A percentile compares a stretch with the other conserved stretches of the same genome.
Evolutionary conservation across 2,329 filamentous ascomycete genomes (phyloP).

Genomic region (Dactylonectria estremocensis): DNA sequence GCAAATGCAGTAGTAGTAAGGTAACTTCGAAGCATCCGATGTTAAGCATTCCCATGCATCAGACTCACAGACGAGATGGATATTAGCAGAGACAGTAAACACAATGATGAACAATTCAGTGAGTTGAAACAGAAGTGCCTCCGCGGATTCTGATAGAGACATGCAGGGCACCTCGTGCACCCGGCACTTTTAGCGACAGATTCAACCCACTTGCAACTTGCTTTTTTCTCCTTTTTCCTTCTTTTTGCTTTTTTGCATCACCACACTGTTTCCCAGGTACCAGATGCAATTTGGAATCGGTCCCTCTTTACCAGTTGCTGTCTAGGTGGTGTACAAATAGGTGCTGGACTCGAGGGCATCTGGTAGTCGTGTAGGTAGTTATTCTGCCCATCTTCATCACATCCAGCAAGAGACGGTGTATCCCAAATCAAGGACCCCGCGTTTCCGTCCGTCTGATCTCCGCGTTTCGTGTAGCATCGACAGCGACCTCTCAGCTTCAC

Average conservation of each 20-base stretch:
- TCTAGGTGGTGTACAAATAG: background rate
- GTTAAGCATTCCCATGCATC: too few species aligned
- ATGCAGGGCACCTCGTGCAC: too few species aligned
- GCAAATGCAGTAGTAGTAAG: too few species aligned
- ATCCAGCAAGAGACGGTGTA: background rate
- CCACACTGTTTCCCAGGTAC: background rate
- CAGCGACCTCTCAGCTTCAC: conserved; percentile 15
- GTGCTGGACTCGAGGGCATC: background rate
- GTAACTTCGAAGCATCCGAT: too few species aligned
- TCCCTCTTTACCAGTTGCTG: background rate
- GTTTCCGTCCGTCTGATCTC: conserved; percentile 3
- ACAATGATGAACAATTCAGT: too few species aligned
- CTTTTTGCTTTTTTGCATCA: too few species aligned
- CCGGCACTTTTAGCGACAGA: background rate
- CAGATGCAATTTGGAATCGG: background rate
- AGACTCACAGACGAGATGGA: too few species aligned
- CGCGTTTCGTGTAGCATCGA: conserved; percentile 9
- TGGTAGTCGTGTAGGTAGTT: background rate
- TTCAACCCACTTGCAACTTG: background rate
- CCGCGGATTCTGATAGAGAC: background rate
- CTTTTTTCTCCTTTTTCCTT: too few species aligned
- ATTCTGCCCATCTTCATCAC: background rate
- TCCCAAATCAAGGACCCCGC: background rate
- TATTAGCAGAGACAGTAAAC: too few species aligned
- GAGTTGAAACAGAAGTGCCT: background rate